Conservation (phyloP, 169 alveolate genomes). For the Theileria luwenshuni region DNA sequence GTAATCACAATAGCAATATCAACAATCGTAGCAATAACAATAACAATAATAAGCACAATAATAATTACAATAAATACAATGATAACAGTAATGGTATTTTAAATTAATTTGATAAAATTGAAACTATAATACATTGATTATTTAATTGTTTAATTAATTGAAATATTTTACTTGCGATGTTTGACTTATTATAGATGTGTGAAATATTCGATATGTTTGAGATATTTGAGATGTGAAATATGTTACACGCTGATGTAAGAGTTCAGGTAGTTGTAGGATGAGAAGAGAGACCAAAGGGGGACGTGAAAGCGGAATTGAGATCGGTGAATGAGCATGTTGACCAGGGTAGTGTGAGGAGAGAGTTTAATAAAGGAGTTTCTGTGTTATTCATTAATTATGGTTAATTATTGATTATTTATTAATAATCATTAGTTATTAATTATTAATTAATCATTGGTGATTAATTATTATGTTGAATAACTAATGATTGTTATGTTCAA, state of each 20-base stretch:
- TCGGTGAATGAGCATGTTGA: conserved; percentile 33
- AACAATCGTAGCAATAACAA: no score
- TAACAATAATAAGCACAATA: no score
- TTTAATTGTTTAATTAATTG: conserved; percentile 11
- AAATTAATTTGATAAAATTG: conserved; percentile 20
- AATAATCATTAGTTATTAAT: no score
- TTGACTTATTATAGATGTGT: background rate
- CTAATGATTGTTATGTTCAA: no score
- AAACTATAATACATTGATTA: background rate
- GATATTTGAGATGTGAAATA: no score
- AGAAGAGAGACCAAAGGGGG: conserved; percentile 39
- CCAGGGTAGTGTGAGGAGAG: conserved; percentile 24
- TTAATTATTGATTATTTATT: background rate
- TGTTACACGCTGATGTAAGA: conserved; percentile 6
- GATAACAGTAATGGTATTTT: conserved; percentile 6
- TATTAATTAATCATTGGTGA: no score
- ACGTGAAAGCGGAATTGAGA: conserved; percentile 37
- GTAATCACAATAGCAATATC: no score
- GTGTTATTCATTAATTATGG: no score
- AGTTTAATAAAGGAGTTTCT: conserved; percentile 13
- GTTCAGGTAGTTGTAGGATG: conserved; percentile 45
- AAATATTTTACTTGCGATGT: background rate
- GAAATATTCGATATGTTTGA: no score
- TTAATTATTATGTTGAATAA: no score
- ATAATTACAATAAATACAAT: conserved; percentile 8